These are phyloP conservation scores for Raffaelea arxii DNA, from an alignment of 2,329 filamentous ascomycete genomes.

Conservation along the genomic window DNA sequence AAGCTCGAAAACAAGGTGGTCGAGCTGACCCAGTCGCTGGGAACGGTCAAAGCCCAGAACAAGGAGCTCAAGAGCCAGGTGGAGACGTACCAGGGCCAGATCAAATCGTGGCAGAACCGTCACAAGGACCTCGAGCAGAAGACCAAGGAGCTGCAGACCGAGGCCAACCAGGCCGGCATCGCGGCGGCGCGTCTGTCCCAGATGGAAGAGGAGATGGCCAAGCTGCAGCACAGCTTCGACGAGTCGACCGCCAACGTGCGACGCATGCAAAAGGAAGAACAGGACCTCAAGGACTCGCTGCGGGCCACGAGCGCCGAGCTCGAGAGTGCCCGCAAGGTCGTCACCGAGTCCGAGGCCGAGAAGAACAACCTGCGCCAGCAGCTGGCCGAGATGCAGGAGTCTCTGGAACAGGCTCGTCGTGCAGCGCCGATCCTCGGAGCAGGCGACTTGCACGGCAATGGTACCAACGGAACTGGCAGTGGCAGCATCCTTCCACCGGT, in stretches of 20 bases:
- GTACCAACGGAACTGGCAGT: slow-evolving; percentile 19
- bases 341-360: slow-evolving; percentile 70
- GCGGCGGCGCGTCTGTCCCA: slow-evolving; percentile 80
- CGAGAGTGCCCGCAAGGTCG: slow-evolving; percentile 66
- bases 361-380: slow-evolving; percentile 80
- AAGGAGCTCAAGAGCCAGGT: slow-evolving; percentile 80
- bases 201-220: slow-evolving; percentile 94
- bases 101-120: slow-evolving; percentile 90
- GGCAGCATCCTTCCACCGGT: slow-evolving; percentile 42
- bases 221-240: slow-evolving; percentile 78
- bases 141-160: slow-evolving; percentile 87
- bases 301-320: slow-evolving; percentile 71
- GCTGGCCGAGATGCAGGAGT: slow-evolving; percentile 80
- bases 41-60: slow-evolving; percentile 90
- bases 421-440: slow-evolving; percentile 55
- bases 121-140: slow-evolving; percentile 84
- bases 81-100: slow-evolving; percentile 89
- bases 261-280: slow-evolving; percentile 89
- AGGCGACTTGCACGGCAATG: slow-evolving; percentile 8
- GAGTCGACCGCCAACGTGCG: slow-evolving; percentile 88
- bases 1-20: slow-evolving; percentile 99
- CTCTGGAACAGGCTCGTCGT: slow-evolving; percentile 79
- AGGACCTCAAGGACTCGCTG: slow-evolving; percentile 71
- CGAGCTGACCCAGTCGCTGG: slow-evolving; percentile 88
- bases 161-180: slow-evolving; percentile 96